phyloP scores from a whole-genome alignment of 2,329 filamentous ascomycete species.

The Penicillium sp. region DNA sequence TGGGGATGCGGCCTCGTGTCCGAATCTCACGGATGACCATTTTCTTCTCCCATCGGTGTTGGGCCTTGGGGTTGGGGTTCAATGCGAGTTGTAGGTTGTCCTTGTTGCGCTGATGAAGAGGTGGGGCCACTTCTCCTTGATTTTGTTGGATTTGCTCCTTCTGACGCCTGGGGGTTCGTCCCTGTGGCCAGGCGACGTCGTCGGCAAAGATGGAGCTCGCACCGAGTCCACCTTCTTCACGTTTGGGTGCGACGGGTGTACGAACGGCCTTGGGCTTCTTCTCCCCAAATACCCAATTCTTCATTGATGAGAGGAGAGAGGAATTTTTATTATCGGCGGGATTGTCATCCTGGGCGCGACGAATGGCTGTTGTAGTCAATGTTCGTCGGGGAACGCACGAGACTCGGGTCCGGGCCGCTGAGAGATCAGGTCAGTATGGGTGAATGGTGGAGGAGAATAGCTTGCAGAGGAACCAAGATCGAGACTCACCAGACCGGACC shows the following conservation, averaged over 20 bases:
- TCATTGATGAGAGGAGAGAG: slow-evolving; percentile 34
- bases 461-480: not conserved
- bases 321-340: slow-evolving; percentile 13
- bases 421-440: slow-evolving; percentile 6
- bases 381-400: slow-evolving; percentile 38
- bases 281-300: slow-evolving; percentile 33
- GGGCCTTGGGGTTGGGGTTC: slow-evolving; percentile 70
- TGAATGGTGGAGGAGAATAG: not conserved
- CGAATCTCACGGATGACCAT: slow-evolving; percentile 76
- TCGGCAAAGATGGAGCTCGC: slow-evolving; percentile 45
- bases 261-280: slow-evolving; percentile 31
- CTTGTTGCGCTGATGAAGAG: slow-evolving; percentile 43
- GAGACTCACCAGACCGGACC: slow-evolving; percentile 37
- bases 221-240: slow-evolving; percentile 36
- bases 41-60: slow-evolving; percentile 75
- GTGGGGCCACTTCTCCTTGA: slow-evolving; percentile 13
- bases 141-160: slow-evolving; percentile 13
- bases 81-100: slow-evolving; percentile 60
- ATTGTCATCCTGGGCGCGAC: slow-evolving; percentile 31
- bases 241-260: slow-evolving; percentile 29
- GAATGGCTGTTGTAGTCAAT: slow-evolving; percentile 32
- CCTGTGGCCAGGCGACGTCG: slow-evolving; percentile 28
- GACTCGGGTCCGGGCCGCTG: slow-evolving; percentile 33
- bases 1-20: slow-evolving; percentile 64
- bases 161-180: slow-evolving; percentile 28